phyloP scores from a whole-genome alignment of 192 early-diverging fungal genomes.

The Coemansia sp. region DNA sequence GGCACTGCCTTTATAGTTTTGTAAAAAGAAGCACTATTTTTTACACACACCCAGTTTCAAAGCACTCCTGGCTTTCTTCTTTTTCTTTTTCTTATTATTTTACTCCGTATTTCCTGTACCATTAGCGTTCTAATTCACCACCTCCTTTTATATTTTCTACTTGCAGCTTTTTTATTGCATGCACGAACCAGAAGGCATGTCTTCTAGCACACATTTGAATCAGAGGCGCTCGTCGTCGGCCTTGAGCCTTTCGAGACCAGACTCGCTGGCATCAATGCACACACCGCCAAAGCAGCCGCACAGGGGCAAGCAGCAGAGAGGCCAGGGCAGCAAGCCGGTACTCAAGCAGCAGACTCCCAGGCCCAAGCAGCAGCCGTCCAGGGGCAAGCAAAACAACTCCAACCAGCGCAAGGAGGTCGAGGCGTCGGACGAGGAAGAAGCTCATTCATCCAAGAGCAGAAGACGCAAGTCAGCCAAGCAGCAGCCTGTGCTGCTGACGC shows the following conservation, averaged over 20 bases:
- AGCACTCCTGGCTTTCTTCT: not conserved
- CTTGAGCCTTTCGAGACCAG: not conserved
- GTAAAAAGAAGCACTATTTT: not conserved
- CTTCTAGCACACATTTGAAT: too few species aligned
- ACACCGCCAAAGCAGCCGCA: too few species aligned
- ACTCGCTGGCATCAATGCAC: not conserved
- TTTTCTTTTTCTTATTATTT: not conserved
- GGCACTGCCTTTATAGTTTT: not conserved
- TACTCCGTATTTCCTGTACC: not conserved
- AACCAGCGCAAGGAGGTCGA: slow-evolving; percentile 16
- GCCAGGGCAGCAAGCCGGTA: too few species aligned
- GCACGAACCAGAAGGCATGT: too few species aligned
- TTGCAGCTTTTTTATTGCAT: not conserved
- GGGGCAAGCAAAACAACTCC: slow-evolving; percentile 36
- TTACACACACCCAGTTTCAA: not conserved
- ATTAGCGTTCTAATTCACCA: not conserved
- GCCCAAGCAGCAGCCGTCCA: slow-evolving; percentile 3
- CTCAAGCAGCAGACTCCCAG: too few species aligned
- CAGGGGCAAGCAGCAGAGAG: too few species aligned
- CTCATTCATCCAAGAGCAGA: not conserved
- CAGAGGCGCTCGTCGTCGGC: not conserved
- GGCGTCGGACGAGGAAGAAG: not conserved
- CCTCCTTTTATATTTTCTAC: not conserved
- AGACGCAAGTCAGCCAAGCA: slow-evolving; percentile 5
- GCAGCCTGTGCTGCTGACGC: slow-evolving; percentile 12